phyloP scores from a whole-genome alignment of 352 stramenopile species.

The Pythium aristosporum region DNA sequence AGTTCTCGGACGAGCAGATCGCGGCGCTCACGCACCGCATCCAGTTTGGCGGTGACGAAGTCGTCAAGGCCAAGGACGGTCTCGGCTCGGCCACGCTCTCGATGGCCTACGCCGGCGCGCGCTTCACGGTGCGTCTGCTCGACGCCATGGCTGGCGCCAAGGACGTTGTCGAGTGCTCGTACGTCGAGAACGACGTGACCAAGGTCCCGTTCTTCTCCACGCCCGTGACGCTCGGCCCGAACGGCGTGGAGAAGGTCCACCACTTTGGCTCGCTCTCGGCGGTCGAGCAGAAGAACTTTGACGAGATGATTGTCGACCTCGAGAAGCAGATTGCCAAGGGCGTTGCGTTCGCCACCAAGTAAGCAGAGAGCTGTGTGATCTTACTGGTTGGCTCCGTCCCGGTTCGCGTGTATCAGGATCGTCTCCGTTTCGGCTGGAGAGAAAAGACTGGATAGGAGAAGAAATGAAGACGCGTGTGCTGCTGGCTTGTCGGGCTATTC shows the following conservation, averaged over 20 bases:
- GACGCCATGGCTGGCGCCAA: conserved; percentile 94
- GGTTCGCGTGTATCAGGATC: too few relatives aligned
- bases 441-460: too few relatives aligned
- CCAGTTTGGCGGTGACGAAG: conserved; percentile 93
- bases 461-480: too few relatives aligned
- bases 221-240: conserved; percentile 94
- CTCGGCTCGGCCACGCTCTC: conserved; percentile 97
- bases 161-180: conserved; percentile 96
- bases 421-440: too few relatives aligned
- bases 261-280: conserved; percentile 87
- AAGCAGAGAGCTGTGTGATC: conserved; percentile 5
- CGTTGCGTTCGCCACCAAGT: conserved; percentile 82
- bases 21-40: conserved; percentile 96
- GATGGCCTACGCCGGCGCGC: conserved; percentile 98
- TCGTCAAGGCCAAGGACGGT: conserved; percentile 97
- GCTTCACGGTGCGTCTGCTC: conserved; percentile 93
- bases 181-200: conserved; percentile 96
- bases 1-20: conserved; percentile 94
- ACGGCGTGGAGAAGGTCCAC: conserved; percentile 96
- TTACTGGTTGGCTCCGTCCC: neutral
- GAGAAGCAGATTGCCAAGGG: conserved; percentile 89
- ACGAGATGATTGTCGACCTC: conserved; percentile 88
- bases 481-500: too few relatives aligned
- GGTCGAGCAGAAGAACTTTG: conserved; percentile 86
- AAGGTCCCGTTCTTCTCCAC: conserved; percentile 95